phyloP scores from a whole-genome alignment of 2,329 filamentous ascomycete genomes.

The Calonectria henricotiae region DNA sequence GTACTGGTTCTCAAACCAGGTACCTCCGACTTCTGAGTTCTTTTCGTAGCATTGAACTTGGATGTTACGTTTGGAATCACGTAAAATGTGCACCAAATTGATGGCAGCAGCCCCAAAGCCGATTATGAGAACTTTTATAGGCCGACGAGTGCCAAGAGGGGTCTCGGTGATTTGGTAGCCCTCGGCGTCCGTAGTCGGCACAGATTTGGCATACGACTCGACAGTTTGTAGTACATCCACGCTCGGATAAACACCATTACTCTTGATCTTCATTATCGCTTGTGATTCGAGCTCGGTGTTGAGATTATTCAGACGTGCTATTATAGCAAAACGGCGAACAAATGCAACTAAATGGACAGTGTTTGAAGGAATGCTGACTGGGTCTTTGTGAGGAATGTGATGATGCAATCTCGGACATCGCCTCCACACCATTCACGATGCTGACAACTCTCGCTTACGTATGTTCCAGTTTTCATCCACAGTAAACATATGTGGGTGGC shows the following conservation, averaged over 20 bases:
- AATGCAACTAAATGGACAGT: neutral
- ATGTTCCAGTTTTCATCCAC: too few species aligned
- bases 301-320: neutral
- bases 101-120: conserved; percentile 14
- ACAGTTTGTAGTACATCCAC: conserved; percentile 12
- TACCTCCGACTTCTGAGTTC: conserved; percentile 17
- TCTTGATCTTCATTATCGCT: neutral
- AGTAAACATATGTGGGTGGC: neutral
- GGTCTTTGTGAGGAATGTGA: conserved; percentile 1
- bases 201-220: neutral
- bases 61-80: neutral
- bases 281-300: neutral
- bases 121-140: neutral
- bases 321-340: too few species aligned
- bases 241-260: neutral
- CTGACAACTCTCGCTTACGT: too few species aligned
- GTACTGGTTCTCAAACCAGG: conserved; percentile 26
- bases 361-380: neutral
- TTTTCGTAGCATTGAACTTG: conserved; percentile 22
- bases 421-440: too few species aligned
- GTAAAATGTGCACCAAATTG: conserved; percentile 5
- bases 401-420: conserved; percentile 5
- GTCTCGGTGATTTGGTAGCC: conserved; percentile 10
- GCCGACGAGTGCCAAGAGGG: conserved; percentile 1
- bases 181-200: neutral